phyloP scores from a whole-genome alignment of 192 early-diverging fungal species.

The Linnemannia exigua region DNA sequence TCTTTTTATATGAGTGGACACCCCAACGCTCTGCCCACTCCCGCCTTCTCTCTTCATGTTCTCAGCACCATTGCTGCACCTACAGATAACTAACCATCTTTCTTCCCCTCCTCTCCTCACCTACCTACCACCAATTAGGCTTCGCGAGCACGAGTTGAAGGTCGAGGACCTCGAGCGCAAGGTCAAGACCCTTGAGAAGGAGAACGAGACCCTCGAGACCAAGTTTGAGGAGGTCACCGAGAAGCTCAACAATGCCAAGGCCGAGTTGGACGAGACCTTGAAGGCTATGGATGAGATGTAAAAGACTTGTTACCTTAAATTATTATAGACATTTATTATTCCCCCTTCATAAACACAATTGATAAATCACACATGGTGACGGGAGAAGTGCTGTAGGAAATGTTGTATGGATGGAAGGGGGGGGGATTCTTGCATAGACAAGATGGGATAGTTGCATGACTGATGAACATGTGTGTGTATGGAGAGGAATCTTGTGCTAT shows the following conservation, averaged over 20 bases:
- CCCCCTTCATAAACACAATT: not conserved
- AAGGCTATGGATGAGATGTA: slow-evolving; percentile 85
- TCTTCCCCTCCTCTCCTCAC: slow-evolving; percentile 8
- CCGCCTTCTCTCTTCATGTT: not conserved
- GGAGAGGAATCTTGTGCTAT: too few species aligned
- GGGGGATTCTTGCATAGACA: too few species aligned
- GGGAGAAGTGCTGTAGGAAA: too few species aligned
- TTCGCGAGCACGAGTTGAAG: slow-evolving; percentile 83
- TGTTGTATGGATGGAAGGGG: too few species aligned
- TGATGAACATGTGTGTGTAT: too few species aligned
- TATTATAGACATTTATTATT: not conserved
- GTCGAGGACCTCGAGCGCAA: slow-evolving; percentile 91
- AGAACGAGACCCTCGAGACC: slow-evolving; percentile 74
- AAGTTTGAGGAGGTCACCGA: slow-evolving; percentile 73
- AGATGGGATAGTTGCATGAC: too few species aligned
- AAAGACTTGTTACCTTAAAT: slow-evolving; percentile 19
- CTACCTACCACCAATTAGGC: slow-evolving; percentile 30
- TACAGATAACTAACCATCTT: not conserved
- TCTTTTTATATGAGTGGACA: too few species aligned
- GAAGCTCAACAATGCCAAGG: slow-evolving; percentile 73
- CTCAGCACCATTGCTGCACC: not conserved
- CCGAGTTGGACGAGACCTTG: slow-evolving; percentile 82
- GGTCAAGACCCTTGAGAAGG: slow-evolving; percentile 79
- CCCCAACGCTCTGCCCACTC: too few species aligned
- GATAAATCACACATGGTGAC: too few species aligned